Conservation (phyloP, 1,139 yeast genomes). For the Trichomonascaceae sp. region DNA sequence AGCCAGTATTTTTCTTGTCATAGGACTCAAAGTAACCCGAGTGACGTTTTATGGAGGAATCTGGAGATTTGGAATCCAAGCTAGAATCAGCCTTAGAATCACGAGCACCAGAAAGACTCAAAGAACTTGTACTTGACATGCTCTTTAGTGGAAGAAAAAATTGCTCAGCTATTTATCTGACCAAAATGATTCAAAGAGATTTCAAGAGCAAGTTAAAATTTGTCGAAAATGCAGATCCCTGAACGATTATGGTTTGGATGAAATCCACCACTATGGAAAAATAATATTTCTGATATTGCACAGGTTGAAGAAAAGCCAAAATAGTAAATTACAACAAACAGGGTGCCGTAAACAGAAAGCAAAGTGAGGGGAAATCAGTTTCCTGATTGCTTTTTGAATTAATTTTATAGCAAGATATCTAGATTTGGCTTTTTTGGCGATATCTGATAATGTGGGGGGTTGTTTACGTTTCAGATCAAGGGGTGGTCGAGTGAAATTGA, state of each 20-base stretch:
- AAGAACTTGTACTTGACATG: neutral
- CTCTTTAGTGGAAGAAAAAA: neutral
- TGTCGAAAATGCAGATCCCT: neutral
- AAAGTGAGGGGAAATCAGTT: neutral
- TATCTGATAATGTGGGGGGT: neutral
- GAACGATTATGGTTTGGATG: neutral
- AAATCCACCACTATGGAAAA: neutral
- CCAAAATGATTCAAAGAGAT: neutral
- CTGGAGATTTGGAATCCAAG: neutral
- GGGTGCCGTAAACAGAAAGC: neutral
- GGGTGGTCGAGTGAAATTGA: neutral
- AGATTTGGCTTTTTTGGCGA: neutral
- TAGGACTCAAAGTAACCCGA: neutral
- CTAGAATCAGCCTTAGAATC: neutral
- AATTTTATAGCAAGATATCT: neutral
- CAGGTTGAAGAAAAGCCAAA: neutral
- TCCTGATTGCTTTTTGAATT: neutral
- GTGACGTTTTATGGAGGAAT: neutral
- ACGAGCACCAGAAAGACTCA: neutral
- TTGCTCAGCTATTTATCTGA: neutral
- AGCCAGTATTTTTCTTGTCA: neutral
- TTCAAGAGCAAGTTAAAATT: neutral
- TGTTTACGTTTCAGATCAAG: neutral
- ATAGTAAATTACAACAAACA: neutral
- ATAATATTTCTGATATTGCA: neutral